Conservation (phyloP, 2,329 filamentous ascomycete species). For the Phoma sp. region DNA sequence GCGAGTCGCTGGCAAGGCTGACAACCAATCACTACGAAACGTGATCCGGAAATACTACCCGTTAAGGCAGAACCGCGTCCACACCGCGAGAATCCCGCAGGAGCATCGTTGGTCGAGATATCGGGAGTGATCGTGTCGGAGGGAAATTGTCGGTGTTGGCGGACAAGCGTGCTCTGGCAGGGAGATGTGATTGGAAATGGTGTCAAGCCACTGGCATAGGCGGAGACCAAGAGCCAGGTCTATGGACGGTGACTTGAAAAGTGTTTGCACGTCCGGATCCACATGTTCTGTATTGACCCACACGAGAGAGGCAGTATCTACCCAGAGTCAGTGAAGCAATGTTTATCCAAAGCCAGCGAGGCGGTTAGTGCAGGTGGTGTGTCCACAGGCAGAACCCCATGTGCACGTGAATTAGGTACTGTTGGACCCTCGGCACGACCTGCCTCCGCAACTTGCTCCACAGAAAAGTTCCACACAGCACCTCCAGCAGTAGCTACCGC, state of each 20-base stretch:
- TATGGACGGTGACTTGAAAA: neutral
- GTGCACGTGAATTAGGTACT: neutral
- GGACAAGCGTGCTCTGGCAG: neutral
- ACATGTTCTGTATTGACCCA: neutral
- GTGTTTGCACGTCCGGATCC: too few relatives aligned
- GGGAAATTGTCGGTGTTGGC: neutral
- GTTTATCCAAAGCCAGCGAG: too few relatives aligned
- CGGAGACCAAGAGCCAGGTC: neutral
- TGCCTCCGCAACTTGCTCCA: neutral
- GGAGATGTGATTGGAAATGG: conserved; percentile 19
- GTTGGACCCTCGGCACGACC: neutral
- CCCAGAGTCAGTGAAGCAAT: too few relatives aligned
- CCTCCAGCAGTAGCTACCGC: neutral
- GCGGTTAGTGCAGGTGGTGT: neutral
- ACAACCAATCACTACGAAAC: conserved; percentile 34
- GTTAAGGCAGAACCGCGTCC: neutral
- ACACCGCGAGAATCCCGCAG: conserved; percentile 4
- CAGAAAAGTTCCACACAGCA: neutral
- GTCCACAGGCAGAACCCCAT: too few relatives aligned
- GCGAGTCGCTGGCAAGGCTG: conserved; percentile 1
- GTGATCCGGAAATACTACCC: conserved; percentile 27
- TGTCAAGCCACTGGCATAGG: neutral
- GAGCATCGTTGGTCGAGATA: conserved; percentile 5
- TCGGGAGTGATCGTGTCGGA: neutral
- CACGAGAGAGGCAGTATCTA: too few relatives aligned